Base-by-base conservation (phyloP, 148 eudicot genomes). In the Rhododendron ovatum region DNA sequence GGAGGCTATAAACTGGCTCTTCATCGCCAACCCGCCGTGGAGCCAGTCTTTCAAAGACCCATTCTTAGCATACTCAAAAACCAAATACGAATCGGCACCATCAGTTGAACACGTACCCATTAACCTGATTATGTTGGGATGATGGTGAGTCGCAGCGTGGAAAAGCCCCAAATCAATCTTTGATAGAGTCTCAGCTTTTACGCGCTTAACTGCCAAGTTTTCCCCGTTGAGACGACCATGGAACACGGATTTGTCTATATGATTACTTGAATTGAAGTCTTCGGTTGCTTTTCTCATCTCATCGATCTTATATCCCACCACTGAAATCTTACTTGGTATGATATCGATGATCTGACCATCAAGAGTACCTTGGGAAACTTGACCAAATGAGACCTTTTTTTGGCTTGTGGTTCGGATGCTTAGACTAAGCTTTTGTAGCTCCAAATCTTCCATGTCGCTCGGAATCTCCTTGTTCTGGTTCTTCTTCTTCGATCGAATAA, bases 21-120 rank as follows among this genome's bases (percentile, higher is more conserved):
- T 96, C 92, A 95, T 91, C 7, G 99, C 99, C 77, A 96, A 90
- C 4, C 99, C 99, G 6, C 99, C 94, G 65, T 96, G 99, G 78
- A 96, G 89, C 98, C 99, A 96, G 83, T 96, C 99, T 89, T 93
- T 95, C 48, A 96, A 85, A 4, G 98, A 94, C 35, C 99, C 99
- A 59, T 96, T 96, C 82, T 87, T 90, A 3, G 99, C 99, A 59
- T 96, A 96, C 92, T 96, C 99, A 18, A 93, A 86, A 13, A 91
- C 96, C 80, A 93, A 71, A 79, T 87, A 94, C 1, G 94, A 87
- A 47, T 93, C 91, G 0, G 89, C 39, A 18, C 89, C 92, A 8
- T 91, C 91, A 0, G 67, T 53, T 33, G 82, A 28, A 63, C 95
- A 91, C 3, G 91, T 90, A 13, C 99, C 99, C 47, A 91, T 82